phyloP scores from a whole-genome alignment of 176 grass and related monocot species.

The Ensete glaucum region DNA sequence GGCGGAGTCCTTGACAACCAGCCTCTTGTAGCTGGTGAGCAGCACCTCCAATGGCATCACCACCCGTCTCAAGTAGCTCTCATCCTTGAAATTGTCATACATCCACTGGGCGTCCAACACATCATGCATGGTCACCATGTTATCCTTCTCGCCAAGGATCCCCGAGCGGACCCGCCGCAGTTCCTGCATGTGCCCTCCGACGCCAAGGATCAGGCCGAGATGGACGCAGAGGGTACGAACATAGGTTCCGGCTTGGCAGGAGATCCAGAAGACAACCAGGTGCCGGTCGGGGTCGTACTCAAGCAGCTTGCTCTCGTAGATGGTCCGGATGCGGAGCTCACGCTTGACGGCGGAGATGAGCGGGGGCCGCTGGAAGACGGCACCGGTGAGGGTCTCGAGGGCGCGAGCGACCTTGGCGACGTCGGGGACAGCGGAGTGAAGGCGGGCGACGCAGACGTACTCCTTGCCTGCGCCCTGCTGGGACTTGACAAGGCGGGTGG shows the following conservation, averaged over 20 bases:
- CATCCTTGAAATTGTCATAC: slow-evolving; percentile 65
- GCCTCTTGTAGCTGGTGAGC: slow-evolving; percentile 92
- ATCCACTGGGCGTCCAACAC: slow-evolving; percentile 79
- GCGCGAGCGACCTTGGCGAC: slow-evolving; percentile 41
- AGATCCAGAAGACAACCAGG: slow-evolving; percentile 81
- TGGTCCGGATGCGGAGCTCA: slow-evolving; percentile 78
- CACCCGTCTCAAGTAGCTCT: slow-evolving; percentile 67
- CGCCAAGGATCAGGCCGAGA: slow-evolving; percentile 69
- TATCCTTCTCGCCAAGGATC: slow-evolving; percentile 75
- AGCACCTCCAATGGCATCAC: slow-evolving; percentile 86
- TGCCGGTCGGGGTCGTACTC: slow-evolving; percentile 60
- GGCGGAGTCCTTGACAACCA: slow-evolving; percentile 88
- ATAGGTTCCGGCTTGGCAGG: slow-evolving; percentile 72
- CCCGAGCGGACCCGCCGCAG: slow-evolving; percentile 69
- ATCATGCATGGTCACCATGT: slow-evolving; percentile 99
- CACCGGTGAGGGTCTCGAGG: slow-evolving; percentile 69
- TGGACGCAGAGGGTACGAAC: slow-evolving; percentile 82
- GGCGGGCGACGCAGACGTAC: slow-evolving; percentile 73
- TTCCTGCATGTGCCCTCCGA: slow-evolving; percentile 89
- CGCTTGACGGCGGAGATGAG: slow-evolving; percentile 92
- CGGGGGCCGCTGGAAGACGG: slow-evolving; percentile 83
- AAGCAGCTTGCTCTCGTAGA: slow-evolving; percentile 79
- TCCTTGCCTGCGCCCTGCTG: slow-evolving; percentile 90
- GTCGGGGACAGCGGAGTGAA: slow-evolving; percentile 60
- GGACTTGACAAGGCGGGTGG: slow-evolving; percentile 87